Percentiles rank a stretch among this genome's conserved stretches.
Evolutionary conservation across 441 rosid genomes (phyloP).

Genomic region (Arabidopsis lyrata): DNA sequence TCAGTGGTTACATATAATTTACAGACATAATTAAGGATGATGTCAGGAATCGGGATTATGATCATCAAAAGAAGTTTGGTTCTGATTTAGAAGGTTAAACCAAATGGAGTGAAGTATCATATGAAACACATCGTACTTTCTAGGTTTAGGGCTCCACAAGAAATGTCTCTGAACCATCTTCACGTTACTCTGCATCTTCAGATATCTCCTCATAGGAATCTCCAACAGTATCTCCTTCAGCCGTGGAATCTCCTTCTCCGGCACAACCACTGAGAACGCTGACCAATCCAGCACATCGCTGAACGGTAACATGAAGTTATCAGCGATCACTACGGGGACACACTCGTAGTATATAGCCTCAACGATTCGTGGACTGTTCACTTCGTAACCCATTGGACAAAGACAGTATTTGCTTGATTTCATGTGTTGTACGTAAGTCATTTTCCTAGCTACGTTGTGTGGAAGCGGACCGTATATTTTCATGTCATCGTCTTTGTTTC

Average conservation of each 20-base stretch:
- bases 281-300: slow-evolving; percentile 79
- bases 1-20: slow-evolving; percentile 11
- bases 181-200: slow-evolving; percentile 63
- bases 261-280: slow-evolving; percentile 71
- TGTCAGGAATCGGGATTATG: slow-evolving; percentile 21
- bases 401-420: slow-evolving; percentile 79
- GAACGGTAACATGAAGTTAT: slow-evolving; percentile 82
- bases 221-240: slow-evolving; percentile 77
- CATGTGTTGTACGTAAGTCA: slow-evolving; percentile 86
- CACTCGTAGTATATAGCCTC: slow-evolving; percentile 93
- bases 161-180: slow-evolving; percentile 93
- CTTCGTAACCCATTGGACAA: slow-evolving; percentile 96
- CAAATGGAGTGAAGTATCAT: slow-evolving; percentile 93
- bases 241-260: slow-evolving; percentile 79
- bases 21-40: slow-evolving; percentile 16
- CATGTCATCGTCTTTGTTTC: slow-evolving; percentile 78
- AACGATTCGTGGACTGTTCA: slow-evolving; percentile 86
- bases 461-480: slow-evolving; percentile 76
- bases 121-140: slow-evolving; percentile 83
- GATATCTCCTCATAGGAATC: slow-evolving; percentile 69
- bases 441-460: slow-evolving; percentile 55
- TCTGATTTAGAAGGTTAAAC: slow-evolving; percentile 68
- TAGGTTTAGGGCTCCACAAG: slow-evolving; percentile 77
- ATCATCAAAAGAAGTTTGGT: slow-evolving; percentile 46
- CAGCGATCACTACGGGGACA: slow-evolving; percentile 84